A percentile compares a stretch with the other conserved stretches of the same genome.
Conservation (phyloP, 148 eudicot species). For the Camellia lanceoleosa region DNA sequence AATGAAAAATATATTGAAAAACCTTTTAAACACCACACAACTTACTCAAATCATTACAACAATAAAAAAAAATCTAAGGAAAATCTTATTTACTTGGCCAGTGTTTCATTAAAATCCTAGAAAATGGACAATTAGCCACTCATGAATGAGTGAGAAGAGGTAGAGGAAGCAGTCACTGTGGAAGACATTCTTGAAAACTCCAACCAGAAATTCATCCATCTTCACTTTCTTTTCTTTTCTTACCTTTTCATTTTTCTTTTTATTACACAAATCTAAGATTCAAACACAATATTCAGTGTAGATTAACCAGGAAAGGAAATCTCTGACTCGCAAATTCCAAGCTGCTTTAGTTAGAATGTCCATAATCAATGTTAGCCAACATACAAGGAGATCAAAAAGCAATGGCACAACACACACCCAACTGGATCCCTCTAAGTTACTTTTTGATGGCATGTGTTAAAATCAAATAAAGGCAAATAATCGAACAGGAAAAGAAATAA, state of each 20-base stretch:
- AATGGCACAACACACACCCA: not conserved
- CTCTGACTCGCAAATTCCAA: not conserved
- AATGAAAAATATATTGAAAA: too few species aligned
- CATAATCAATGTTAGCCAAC: not conserved
- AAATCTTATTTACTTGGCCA: too few species aligned
- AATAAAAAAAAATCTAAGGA: too few species aligned
- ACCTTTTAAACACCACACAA: too few species aligned
- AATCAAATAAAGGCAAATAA: not conserved
- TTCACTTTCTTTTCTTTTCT: too few species aligned
- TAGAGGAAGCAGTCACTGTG: too few species aligned
- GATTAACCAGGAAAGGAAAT: not conserved
- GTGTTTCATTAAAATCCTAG: too few species aligned
- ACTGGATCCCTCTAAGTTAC: not conserved
- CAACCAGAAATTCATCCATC: too few species aligned
- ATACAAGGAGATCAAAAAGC: not conserved
- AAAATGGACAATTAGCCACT: too few species aligned
- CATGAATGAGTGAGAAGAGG: too few species aligned
- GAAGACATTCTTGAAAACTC: too few species aligned
- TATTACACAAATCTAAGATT: not conserved
- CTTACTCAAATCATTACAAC: too few species aligned
- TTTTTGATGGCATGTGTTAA: not conserved
- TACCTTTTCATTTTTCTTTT: not conserved
- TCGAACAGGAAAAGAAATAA: not conserved
- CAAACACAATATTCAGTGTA: not conserved
- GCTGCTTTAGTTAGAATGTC: not conserved